Base-by-base conservation (phyloP, 495 filamentous ascomycete species). In the Filosporella fistucella region DNA sequence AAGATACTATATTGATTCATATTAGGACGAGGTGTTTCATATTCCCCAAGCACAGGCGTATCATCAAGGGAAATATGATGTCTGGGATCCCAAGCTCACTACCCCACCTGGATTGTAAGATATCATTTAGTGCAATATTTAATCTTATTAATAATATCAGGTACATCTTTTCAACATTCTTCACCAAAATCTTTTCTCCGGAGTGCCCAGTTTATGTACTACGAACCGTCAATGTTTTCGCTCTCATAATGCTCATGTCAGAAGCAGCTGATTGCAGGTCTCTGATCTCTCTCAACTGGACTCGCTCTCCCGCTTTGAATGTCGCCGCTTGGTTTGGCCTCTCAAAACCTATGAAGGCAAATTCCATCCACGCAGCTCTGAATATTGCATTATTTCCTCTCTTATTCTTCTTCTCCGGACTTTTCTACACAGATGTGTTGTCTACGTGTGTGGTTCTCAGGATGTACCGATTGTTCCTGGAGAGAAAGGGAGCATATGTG, bases 41-140 rank as follows among this genome's bases (percentile, higher is more conserved):
- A 82, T 96, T 40, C 84, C 89, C 2, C 93, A 98, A 66, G 90
- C 90, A 0, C 86, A 94, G 45, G 74, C 75, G 8, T 98, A 97
- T 63, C 95, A 91, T 65, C 55, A 72, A 16, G 82, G 86, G 14
- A 72, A 78, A 22, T 96, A 82, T 68, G 61, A 63, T 24, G 67
- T 82, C 14, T 98, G 94, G 94, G 91, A 98, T 65, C 85, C 89
- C 12, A 97, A 96, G 60, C 89, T 98, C 52, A 98, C 93, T 8
- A 98, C 93, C 2, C 93, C 93, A 1, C 89, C 93, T 6, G 94
- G 91, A 16, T 72, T 97, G 69, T 96, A 74, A 57, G 71, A 78
- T 28, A 18, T n/a, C 17, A 20, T 24, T 11, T 3, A 16, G 7
- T 21, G n/a, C 6, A 22, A 16, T 21, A 36, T 6, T 12, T 45